Base-by-base conservation (phyloP, 768 basidiomycete species). In the Phaffia tasmanica region DNA sequence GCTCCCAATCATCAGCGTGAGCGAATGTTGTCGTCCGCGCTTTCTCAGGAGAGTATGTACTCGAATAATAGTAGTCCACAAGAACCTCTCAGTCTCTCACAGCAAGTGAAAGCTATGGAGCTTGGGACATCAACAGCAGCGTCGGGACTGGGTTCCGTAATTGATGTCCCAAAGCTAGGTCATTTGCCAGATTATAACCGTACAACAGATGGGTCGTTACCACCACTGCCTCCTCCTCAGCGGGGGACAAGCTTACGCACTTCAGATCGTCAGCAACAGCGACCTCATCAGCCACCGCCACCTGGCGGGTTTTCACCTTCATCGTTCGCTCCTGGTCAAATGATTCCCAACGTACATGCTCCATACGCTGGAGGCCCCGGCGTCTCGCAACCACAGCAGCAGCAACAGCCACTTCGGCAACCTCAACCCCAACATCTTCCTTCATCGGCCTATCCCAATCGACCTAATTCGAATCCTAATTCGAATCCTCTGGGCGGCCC, bases 61-160 rank as follows among this genome's bases (percentile, higher is more conserved):
- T 65, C 64, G 3, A 65, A 60, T 53, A 50, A 42, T 42, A 42
- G 57, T n/a, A 65, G 64, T 57, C 60, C 64, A 19, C 27, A n/a
- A 4, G 64, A 59, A 16, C 18, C 58, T 15, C 50, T 49, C 14
- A 51, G 48, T 21, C 29, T 65, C 27, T 51, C 50, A 18, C 64
- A 65, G 64, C 64, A 65, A 46, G 60, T 65, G 64, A 59, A 65
- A 50, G 16, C 57, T 15, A 59, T 65, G 64, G 59, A 57, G 57
- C 57, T 65, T 11, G 56, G 61, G 1, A 27, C 46, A 19, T 50
- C 61, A n/a, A 42, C 61, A 21, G n/a, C 30, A 15, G 61, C 25
- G 61, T 16, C 48, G 29, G 16, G 49, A 62, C 16, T 16, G 27
- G 23, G 30, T 30, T 27, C 46, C 29, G 46, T 21, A 25, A 48